A percentile compares a stretch with the other conserved stretches of the same genome.
Evolutionary conservation across 768 basidiomycete species (phyloP).

Genomic region (Amanita brunnescens): DNA sequence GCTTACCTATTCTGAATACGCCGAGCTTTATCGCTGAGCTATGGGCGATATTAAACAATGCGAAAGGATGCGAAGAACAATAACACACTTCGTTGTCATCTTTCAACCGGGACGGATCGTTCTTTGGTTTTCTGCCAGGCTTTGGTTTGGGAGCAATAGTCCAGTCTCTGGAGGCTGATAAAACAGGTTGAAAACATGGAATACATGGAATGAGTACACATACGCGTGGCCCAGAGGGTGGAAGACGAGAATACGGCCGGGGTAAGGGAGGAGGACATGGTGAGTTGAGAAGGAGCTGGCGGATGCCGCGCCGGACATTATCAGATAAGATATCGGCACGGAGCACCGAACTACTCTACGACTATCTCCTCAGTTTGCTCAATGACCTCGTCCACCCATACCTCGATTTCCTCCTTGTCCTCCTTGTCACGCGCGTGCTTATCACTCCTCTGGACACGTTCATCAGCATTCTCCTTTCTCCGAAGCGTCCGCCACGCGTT

Average conservation of each 20-base stretch:
- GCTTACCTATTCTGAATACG: constrained; percentile 67
- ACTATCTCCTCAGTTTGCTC: constrained; percentile 86
- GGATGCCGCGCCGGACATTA: too few relatives aligned
- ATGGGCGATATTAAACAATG: constrained; percentile 4
- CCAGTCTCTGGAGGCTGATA: constrained; percentile 81
- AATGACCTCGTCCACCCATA: constrained; percentile 89
- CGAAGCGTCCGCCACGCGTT: constrained; percentile 88
- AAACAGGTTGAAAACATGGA: constrained; percentile 3
- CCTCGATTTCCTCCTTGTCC: constrained; percentile 84
- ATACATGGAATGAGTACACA: constrained; percentile 2
- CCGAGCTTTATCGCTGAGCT: constrained; percentile 51
- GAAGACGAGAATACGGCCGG: constrained; percentile 34
- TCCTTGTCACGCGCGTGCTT: constrained; percentile 19
- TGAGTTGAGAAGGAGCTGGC: constrained; percentile 10
- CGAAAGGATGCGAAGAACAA: background rate
- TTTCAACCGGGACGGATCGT: constrained; percentile 35
- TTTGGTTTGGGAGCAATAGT: constrained; percentile 80
- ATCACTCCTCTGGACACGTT: constrained; percentile 32
- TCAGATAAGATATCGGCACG: constrained; percentile 38
- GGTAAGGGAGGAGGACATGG: constrained; percentile 6
- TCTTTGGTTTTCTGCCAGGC: constrained; percentile 84
- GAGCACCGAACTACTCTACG: constrained; percentile 36
- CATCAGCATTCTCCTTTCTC: constrained; percentile 56
- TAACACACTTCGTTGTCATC: constrained; percentile 43
- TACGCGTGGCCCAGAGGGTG: constrained; percentile 73